Evolutionary conservation across 192 early-diverging fungal species (phyloP).

Genomic region (Backusella liffmaniae): DNA sequence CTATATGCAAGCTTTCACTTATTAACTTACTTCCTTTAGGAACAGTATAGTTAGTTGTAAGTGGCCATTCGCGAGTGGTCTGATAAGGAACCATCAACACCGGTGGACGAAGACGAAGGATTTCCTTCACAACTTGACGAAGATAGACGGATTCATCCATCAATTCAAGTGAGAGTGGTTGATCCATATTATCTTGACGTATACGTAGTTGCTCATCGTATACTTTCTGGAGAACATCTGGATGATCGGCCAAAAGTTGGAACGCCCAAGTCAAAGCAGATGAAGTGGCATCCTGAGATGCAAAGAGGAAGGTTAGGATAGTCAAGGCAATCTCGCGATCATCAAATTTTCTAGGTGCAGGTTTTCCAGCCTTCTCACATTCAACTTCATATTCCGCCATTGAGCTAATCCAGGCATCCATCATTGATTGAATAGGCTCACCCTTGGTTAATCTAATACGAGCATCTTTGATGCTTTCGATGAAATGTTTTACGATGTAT

Average conservation of each 20-base stretch:
- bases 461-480: conserved; percentile 34
- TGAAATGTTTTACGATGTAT: conserved; percentile 42
- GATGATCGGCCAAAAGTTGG: conserved; percentile 43
- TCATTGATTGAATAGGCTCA: conserved; percentile 33
- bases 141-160: conserved; percentile 36
- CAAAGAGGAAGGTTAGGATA: conserved; percentile 45
- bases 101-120: conserved; percentile 38
- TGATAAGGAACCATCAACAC: conserved; percentile 45
- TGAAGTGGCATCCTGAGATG: conserved; percentile 45
- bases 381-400: conserved; percentile 30
- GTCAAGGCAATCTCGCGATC: conserved; percentile 43
- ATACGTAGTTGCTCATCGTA: conserved; percentile 32
- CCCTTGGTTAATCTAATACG: conserved; percentile 32
- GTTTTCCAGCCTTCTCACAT: conserved; percentile 15
- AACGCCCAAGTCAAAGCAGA: conserved; percentile 48
- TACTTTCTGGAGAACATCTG: conserved; percentile 37
- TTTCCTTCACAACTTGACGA: conserved; percentile 40
- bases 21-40: conserved; percentile 28
- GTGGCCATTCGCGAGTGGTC: conserved; percentile 31
- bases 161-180: conserved; percentile 23
- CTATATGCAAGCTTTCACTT: background rate
- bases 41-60: conserved; percentile 32
- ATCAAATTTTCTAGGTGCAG: conserved; percentile 30
- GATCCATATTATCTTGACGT: conserved; percentile 17
- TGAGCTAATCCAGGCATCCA: conserved; percentile 40